Evolutionary conservation across 2,329 filamentous ascomycete species (phyloP).

Genomic region (Chrysoporthe austroafricana): DNA sequence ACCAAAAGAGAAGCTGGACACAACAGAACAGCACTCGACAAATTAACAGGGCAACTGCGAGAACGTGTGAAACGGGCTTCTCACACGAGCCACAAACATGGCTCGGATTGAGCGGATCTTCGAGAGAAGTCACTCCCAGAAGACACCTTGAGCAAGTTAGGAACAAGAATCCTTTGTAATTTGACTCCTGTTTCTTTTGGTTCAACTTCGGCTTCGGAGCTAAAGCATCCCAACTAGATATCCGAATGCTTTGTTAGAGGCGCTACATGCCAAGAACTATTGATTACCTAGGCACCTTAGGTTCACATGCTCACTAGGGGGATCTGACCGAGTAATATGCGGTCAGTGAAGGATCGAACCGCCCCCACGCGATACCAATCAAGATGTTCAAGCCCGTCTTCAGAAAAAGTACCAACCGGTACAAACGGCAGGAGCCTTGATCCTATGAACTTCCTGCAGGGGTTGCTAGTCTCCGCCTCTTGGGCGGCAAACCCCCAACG

Average conservation of each 20-base stretch:
- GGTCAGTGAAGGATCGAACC: slow-evolving; percentile 21
- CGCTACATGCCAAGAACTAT: neutral
- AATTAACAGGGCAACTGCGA: neutral
- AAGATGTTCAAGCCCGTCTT: neutral
- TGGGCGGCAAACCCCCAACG: neutral
- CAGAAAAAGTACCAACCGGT: neutral
- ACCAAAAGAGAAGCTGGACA: neutral
- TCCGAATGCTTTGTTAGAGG: neutral
- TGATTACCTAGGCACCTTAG: neutral
- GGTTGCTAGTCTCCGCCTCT: neutral
- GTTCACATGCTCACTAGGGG: neutral
- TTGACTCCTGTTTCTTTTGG: neutral
- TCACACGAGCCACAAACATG: neutral
- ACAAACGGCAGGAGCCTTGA: neutral
- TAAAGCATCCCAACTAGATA: neutral
- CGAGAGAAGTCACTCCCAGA: neutral
- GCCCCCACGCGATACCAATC: neutral
- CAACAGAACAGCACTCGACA: neutral
- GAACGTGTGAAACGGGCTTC: neutral
- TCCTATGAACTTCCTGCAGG: neutral
- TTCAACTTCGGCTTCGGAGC: neutral
- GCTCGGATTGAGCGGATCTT: neutral
- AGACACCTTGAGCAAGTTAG: neutral
- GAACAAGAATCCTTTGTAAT: neutral
- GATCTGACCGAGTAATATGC: slow-evolving; percentile 23